phyloP scores from a whole-genome alignment of 176 grass and related monocot species.

The Otatea glauca region DNA sequence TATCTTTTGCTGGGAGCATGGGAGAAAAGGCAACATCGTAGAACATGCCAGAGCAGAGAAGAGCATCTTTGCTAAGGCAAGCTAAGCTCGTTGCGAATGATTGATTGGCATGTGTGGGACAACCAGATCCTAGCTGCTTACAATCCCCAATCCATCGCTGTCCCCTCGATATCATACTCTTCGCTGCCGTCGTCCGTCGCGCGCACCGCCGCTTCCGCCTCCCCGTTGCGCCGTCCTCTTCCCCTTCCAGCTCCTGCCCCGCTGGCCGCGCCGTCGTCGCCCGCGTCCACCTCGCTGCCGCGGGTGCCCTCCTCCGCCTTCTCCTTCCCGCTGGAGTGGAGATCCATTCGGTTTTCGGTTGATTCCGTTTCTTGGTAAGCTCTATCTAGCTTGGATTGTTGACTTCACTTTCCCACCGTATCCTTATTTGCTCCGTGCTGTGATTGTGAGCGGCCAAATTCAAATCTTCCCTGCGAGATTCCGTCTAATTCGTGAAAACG shows the following conservation, averaged over 20 bases:
- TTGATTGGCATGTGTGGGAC: slow-evolving; percentile 46
- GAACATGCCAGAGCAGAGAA: neutral
- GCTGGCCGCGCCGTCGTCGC: neutral
- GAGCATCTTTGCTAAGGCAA: too few relatives aligned
- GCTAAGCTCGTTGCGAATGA: slow-evolving; percentile 35
- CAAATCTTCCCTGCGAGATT: slow-evolving; percentile 35
- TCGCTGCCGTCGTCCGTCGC: neutral
- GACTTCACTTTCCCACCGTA: neutral
- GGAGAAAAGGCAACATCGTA: neutral
- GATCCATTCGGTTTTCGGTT: slow-evolving; percentile 13
- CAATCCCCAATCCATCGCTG: slow-evolving; percentile 37
- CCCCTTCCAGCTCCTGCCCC: neutral
- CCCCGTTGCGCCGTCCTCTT: neutral
- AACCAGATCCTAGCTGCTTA: slow-evolving; percentile 38
- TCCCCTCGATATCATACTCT: neutral
- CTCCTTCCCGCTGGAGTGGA: neutral
- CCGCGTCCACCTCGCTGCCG: neutral
- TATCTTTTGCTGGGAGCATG: neutral
- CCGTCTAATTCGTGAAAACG: neutral
- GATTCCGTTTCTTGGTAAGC: slow-evolving; percentile 32
- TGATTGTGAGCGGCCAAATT: slow-evolving; percentile 5
- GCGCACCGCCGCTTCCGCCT: neutral
- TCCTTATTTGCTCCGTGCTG: neutral
- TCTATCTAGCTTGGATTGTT: neutral
- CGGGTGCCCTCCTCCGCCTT: neutral